Evolutionary conservation across 148 eudicot genomes (phyloP), one percentile per base, ranked within the genome.

Genomic region (Vaccinium corymbosum): DNA sequence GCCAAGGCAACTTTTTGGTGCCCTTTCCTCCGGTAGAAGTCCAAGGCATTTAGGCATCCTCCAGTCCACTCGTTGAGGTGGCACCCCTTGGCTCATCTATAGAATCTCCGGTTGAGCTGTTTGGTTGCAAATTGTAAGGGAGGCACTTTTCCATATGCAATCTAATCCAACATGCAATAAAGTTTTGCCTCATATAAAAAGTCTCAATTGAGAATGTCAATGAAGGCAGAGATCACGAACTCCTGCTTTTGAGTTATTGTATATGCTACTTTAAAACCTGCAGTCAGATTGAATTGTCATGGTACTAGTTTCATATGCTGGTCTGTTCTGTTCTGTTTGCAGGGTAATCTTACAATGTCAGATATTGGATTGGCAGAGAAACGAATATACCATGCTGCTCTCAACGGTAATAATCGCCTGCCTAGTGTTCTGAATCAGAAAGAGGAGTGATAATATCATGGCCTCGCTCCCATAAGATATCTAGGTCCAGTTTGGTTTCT

Each of bases 351-450:
- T 85, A 91, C 79, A 83, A 85, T 91, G 51, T 91, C 98, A 83
- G 99, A 96, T 91, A 89, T 94, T 84, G 99, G 99, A 82, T 86
- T 96, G 92, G 89, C 99, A 14, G 99, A 96, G 94, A 96, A 96
- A 83, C 91, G 99, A 86, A 87, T 93, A 87, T 96, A 94, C 89
- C 99, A 92, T 79, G 92, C 97, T n/a, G 98, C 93, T 82, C 89
- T 96, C 87, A 90, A 94, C 87, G 98, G 99, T 94, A 93, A 94
- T 94, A 89, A 87, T 93, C 88, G 90, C 86, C 87, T 85, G 94
- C 93, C 89, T 93, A 92, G 89, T 92, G 95, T 88, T 90, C 88
- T 88, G 90, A 98, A 89, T 94, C 95, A 85, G 95, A 96, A 96
- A 96, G 94, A 89, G 76, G 97, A 93, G 84, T 96, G 95, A 94